Percentiles rank a stretch among this genome's conserved stretches.
These are phyloP conservation scores for Kluyveromyces wickerhamii DNA, from an alignment of 805 yeast genomes.

Conservation along the genomic window DNA sequence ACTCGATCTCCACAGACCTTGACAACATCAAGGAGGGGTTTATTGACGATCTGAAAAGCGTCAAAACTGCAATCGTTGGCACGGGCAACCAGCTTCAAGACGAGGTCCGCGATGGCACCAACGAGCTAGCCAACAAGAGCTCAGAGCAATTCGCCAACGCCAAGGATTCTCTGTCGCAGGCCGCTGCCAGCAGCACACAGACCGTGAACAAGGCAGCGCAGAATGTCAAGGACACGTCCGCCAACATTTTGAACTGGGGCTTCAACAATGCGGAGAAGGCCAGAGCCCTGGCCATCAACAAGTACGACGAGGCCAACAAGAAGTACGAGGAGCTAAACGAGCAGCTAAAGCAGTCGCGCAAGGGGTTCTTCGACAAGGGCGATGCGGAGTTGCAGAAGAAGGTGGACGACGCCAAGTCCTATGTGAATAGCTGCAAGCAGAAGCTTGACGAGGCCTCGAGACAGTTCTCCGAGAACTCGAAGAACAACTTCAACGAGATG, in stretches of 20 bases:
- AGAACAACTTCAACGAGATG: conserved; percentile 21
- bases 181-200: conserved; percentile 8
- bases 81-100: conserved; percentile 4
- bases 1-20: conserved; percentile 8
- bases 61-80: conserved; percentile 12
- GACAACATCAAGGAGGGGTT: conserved; percentile 13
- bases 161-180: conserved; percentile 1
- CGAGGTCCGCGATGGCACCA: conserved; percentile 7
- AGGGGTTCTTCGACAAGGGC: conserved; percentile 16
- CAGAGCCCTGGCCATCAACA: conserved; percentile 24
- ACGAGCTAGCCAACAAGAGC: conserved; percentile 11
- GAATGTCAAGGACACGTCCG: conserved; percentile 14
- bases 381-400: conserved; percentile 12
- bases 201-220: conserved; percentile 9
- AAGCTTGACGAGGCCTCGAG: conserved; percentile 17
- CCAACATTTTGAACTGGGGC: conserved; percentile 24
- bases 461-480: conserved; percentile 14
- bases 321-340: conserved; percentile 18
- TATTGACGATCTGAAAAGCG: conserved; percentile 11
- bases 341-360: conserved; percentile 10
- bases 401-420: conserved; percentile 13
- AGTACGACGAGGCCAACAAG: conserved; percentile 24
- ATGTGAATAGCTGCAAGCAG: conserved; percentile 13
- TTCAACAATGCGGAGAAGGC: conserved; percentile 24
- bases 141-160: conserved; percentile 13